These are phyloP conservation scores for Coniochaeta ligniaria DNA, from an alignment of 2,329 filamentous ascomycete species.

Conservation along the genomic window DNA sequence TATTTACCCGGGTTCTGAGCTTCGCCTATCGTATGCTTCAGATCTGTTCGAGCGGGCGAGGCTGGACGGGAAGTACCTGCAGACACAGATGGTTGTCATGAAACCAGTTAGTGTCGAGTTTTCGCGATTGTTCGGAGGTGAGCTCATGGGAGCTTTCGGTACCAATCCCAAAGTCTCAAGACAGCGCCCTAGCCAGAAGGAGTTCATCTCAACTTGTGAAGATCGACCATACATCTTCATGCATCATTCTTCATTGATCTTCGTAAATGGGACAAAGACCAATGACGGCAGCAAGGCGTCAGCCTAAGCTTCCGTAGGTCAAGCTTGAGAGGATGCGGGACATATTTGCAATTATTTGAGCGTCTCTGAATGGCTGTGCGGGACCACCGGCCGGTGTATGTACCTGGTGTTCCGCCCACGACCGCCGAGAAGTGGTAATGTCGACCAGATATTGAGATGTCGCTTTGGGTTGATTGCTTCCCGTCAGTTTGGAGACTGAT, in stretches of 20 bases:
- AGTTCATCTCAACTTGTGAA: conserved; percentile 8
- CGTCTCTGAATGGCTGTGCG: conserved; percentile 5
- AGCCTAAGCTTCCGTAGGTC: conserved; percentile 5
- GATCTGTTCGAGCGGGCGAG: background rate
- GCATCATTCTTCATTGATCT: conserved; percentile 9
- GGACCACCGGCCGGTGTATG: conserved; percentile 4
- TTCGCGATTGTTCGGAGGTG: background rate
- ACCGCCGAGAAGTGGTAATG: conserved; percentile 9
- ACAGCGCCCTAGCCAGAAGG: background rate
- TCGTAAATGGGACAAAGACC: conserved; percentile 10
- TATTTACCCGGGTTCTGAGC: background rate
- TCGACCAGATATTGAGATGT: conserved; percentile 10
- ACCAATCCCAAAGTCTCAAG: background rate
- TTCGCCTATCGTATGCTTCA: background rate
- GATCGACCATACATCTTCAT: conserved; percentile 11
- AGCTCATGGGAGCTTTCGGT: background rate
- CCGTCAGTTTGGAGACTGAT: conserved; percentile 11
- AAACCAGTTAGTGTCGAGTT: background rate
- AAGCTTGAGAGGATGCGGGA: conserved; percentile 7
- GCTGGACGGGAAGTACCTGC: background rate
- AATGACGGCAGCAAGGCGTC: conserved; percentile 4
- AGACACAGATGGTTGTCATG: background rate
- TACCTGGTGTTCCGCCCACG: conserved; percentile 10
- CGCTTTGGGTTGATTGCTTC: conserved; percentile 5
- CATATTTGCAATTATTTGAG: conserved; percentile 7